Evolutionary conservation across 352 stramenopile genomes (phyloP), one percentile per base, ranked within the genome.

Genomic region (Phytophthora kernoviae): DNA sequence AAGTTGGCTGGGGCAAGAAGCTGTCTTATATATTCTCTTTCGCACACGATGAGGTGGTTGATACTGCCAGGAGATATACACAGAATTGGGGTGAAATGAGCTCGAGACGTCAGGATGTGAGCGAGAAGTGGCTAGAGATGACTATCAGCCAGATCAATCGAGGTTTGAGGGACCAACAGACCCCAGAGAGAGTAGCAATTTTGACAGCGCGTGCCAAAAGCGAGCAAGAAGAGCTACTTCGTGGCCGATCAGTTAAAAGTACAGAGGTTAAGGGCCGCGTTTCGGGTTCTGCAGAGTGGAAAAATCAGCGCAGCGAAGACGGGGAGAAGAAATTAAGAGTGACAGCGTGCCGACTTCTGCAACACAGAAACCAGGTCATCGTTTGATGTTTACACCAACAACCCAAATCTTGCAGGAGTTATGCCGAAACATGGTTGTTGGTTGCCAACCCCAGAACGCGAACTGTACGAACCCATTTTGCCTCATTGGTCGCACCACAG

Each of bases 1-100:
- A 98, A 72, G 77, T 95, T 50, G 96, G 94, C 10, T 98, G 96
- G 94, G 93, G 93, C 1, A 98, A 98, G 52, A 87, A 97, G 34
- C 68, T 98, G 0, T 93, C 81, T 52, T 98, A 98, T 62, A 92
- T 98, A 30, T 88, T 98, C 58, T 93, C 93, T 5, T 90, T 96
- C 45, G 78, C 75, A 5, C 72, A 77, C 33, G 90, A 98, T 68
- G 79, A 97, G 68, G 79, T 98, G 9, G 81, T 96, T 17, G 96
- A 98, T 69, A 88, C 96, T 1, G 95, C 93, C 8, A 79, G 79
- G 37, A 53, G 87, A 7, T 95, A 95, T 56, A 94, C 87, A 1
- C 67, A 77, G 22, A 79, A 86, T 24, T 95, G 77, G 76, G 68
- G 81, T 10, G 79, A 74, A 1, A 87, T 94, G 77, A 65, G 70